Percentiles rank a stretch among this genome's conserved stretches.
Conservation (phyloP, 2,329 filamentous ascomycete genomes). For the Ophiocordyceps australis region DNA sequence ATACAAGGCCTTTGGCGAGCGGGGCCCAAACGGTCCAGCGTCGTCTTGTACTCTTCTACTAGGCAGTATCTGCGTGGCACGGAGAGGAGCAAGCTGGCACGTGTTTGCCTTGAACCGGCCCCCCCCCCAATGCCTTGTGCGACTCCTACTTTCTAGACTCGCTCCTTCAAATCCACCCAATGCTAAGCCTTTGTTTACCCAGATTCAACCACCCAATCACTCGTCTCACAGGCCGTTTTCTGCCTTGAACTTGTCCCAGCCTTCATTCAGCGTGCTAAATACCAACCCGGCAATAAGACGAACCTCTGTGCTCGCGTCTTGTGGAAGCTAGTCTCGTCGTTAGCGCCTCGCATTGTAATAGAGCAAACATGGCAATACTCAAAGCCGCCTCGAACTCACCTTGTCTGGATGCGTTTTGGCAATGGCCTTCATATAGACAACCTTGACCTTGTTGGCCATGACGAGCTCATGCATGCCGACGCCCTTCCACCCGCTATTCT, state of each 20-base stretch:
- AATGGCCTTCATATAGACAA: conserved; percentile 98
- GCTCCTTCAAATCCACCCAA: no score
- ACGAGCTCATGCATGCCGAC: conserved; percentile 87
- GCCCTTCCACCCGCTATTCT: conserved; percentile 89
- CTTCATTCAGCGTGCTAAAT: conserved; percentile 52
- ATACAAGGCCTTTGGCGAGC: no score
- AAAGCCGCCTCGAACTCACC: conserved; percentile 32
- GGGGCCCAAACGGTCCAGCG: no score
- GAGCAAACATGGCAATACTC: no score
- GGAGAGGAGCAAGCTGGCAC: no score
- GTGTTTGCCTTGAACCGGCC: no score
- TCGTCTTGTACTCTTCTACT: no score
- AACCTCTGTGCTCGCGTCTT: conserved; percentile 46
- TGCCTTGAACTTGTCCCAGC: conserved; percentile 55
- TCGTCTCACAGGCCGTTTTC: conserved; percentile 40
- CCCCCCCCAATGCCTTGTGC: no score
- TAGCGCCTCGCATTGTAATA: conserved; percentile 1
- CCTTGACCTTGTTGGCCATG: conserved; percentile 87
- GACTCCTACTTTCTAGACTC: no score
- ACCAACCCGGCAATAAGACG: conserved; percentile 47
- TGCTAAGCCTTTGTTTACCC: no score
- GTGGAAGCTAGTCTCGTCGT: conserved; percentile 31
- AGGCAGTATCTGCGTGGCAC: no score
- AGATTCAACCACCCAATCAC: no score
- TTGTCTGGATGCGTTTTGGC: conserved; percentile 97